Evolutionary conservation across 2,329 filamentous ascomycete species (phyloP), one percentile per base, ranked within the genome.

Genomic region (Colletotrichum sojae): DNA sequence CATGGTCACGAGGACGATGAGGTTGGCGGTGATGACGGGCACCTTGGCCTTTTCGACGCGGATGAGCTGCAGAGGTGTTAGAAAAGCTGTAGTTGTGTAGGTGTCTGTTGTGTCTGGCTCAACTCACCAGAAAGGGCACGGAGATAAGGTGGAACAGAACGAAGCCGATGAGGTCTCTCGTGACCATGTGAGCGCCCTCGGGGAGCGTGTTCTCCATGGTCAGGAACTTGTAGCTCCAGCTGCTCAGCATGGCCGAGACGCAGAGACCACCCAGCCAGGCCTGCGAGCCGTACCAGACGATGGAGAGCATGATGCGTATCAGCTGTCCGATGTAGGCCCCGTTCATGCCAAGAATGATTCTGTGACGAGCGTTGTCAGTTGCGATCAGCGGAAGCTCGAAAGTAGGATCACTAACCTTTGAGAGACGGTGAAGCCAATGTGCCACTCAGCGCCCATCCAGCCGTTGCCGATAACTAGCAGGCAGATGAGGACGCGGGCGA

Each of bases 111-210:
- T 20, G 5, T 16, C 1, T 6, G 15, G 0, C 39, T 6, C 6
- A 13, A n/a, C 68, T 39, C 20, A 76, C 83, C 3, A 86, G 74
- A 68, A 87, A 84, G 0, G 84, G 85, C 0, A 81, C 77, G 16
- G 85, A 85, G 20, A 84, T 73, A 36, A 83, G 78, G 80, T 85
- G 87, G 74, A 87, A 87, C 49, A 87, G 74, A 60, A 86, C 82
- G 70, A 86, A 83, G 67, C 82, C 86, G 2, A 86, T 78, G 36
- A 88, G 76, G 27, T 84, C 81, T 20, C 82, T 79, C 15, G 83
- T 81, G 52, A 76, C 78, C 63, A 78, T 76, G 27, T 78, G 82
- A 52, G 80, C 71, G 57, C 73, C 79, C 5, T 73, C 76, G 0
- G 83, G 80, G 9, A 87, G 76, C 36, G 82, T 82, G 70, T 86